Base-by-base conservation (phyloP, 1,284 basidiomycete genomes). In the Pseudozyma sp. region DNA sequence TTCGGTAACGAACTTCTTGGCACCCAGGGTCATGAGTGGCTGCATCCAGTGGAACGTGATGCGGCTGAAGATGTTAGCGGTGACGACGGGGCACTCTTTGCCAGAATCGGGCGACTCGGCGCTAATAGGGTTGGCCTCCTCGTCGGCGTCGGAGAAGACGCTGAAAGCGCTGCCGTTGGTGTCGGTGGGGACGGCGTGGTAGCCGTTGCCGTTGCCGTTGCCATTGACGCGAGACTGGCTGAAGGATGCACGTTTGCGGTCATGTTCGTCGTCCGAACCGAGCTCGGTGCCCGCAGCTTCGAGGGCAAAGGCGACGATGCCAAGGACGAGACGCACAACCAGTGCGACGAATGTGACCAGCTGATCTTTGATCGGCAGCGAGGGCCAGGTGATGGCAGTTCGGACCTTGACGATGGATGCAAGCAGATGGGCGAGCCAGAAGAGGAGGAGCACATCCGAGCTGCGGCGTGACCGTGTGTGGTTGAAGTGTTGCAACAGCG, bases 391-490 rank as follows among this genome's bases (percentile, higher is more conserved):
- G 43, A 77, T 50, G 40, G 45, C 65, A 19, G 78, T 82, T 37
- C 80, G 70, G 0, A 90, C 86, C 88, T 91, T 90, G 29, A 93
- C 83, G 5, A 86, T 79, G 1, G 89, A 80, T 0, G 87, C 86
- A 19, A 88, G 33, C 10, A 89, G 59, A 77, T 94, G 93, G 4
- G 88, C 54, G 0, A 94, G 92, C 91, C 92, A 96, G 85, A 93
- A 94, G 53, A 96, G 85, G 24, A 97, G 88, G 31, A 94, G 85
- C 24, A 90, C 84, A 0, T 92, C 88, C 0, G 93, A 94, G 0
- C 94, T 92, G 9, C 89, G 88, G 14, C 90, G 89, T 0, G 90
- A 89, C n/a, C 91, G 90, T 42, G 89, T 89, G 84, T 97, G 94
- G 79, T 93, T 94, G 67, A 89, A 49, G 81, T 82, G 65, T 78